Conservation (phyloP, 352 stramenopile genomes). For the Phytopythium ostracodes region DNA sequence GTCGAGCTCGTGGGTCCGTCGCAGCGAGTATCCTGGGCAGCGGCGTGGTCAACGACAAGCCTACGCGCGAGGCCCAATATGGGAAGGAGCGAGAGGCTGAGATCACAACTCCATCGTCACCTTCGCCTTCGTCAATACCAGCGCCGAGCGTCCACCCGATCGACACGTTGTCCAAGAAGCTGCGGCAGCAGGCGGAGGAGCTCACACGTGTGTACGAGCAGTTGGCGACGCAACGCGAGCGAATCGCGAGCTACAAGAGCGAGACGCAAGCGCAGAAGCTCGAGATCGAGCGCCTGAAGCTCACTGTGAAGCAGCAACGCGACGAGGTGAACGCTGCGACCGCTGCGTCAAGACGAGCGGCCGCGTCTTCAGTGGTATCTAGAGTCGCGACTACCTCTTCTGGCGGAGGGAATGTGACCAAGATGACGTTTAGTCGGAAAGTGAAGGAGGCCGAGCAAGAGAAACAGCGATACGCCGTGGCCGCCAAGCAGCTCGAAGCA, state of each 20-base stretch:
- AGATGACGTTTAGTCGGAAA: constrained; percentile 23
- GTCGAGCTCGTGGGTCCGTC: not conserved
- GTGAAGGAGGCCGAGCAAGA: constrained; percentile 40
- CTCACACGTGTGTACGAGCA: constrained; percentile 70
- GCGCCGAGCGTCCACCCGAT: constrained; percentile 41
- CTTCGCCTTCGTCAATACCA: constrained; percentile 5
- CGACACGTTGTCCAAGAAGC: constrained; percentile 68
- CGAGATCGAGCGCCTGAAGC: constrained; percentile 35
- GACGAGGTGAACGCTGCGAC: not conserved
- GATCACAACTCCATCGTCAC: not conserved
- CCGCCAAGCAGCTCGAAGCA: constrained; percentile 34
- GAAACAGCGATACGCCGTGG: constrained; percentile 30
- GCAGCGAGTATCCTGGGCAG: not conserved
- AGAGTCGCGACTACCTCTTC: not conserved
- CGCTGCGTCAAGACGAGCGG: not conserved
- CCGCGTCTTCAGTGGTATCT: not conserved
- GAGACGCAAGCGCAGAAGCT: constrained; percentile 40
- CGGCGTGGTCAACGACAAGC: not conserved
- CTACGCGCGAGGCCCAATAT: not conserved
- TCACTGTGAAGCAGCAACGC: not conserved
- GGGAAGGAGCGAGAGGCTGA: not conserved
- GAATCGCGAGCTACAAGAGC: constrained; percentile 29
- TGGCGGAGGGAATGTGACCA: constrained; percentile 11
- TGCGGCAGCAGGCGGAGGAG: constrained; percentile 64
- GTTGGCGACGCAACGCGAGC: constrained; percentile 49